Evolutionary conservation across 148 eudicot genomes (phyloP), one percentile per base, ranked within the genome.

Genomic region (Vaccinium vitisidaea): DNA sequence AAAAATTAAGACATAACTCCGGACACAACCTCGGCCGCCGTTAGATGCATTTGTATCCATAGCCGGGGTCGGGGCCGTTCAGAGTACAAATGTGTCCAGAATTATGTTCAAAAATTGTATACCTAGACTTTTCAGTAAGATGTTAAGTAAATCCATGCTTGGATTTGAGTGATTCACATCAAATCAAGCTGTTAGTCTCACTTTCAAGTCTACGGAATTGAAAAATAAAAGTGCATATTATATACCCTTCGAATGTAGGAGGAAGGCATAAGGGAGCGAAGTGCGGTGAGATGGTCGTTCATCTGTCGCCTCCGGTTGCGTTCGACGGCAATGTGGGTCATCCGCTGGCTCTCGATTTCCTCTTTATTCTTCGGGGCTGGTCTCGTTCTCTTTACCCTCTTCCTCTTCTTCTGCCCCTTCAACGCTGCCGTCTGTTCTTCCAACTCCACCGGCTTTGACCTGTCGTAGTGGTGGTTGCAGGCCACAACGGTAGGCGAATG

Each of bases 311-410:
- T 82, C 5, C 94, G 89, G 76, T 92, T 92, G 30, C 94, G 88
- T 48, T 92, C 94, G 7, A 92, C 94, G 8, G 94, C 90, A 88
- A 92, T 92, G 89, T 92, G 94, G 5, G 92, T 89, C 92, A 92
- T 92, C 49, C 94, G 75, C 85, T 92, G 94, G 48, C 21, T 89
- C 86, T 92, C 94, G 15, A 86, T 87, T 12, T 92, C 91, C 75
- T 90, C 89, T 77, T 89, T 89, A 81, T 89, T 92, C 85, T 87
- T 90, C 4, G 25, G 83, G 4, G 81, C 43, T 1, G 54, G 18
- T 27, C 18, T 83, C 18, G 65, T 71, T 27, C 86, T 79, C 84
- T 83, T 88, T 25, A 48, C 53, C 16, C 19, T 76, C 80, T 23
- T 84, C 69, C 84, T 43, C 77, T 87, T 43, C 77, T 87, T 85